phyloP scores from a whole-genome alignment of 352 stramenopile genomes.

The Pythium pyrilobum region DNA sequence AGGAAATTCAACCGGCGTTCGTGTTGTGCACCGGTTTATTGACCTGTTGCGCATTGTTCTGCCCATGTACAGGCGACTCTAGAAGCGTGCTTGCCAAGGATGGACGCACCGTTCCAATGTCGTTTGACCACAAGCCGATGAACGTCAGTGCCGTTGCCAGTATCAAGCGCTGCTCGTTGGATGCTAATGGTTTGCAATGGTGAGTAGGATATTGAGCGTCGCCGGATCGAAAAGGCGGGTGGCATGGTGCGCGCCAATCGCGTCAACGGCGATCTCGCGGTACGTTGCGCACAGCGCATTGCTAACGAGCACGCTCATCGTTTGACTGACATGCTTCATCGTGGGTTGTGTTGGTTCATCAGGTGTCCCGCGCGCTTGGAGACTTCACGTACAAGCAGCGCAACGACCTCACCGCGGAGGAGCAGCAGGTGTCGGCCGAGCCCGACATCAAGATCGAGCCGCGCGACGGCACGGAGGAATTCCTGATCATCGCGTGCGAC shows the following conservation, averaged over 20 bases:
- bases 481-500: conserved; percentile 90
- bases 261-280: conserved; percentile 77
- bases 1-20: not conserved
- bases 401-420: conserved; percentile 38
- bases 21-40: not conserved
- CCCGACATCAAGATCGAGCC: conserved; percentile 83
- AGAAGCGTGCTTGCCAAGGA: conserved; percentile 62
- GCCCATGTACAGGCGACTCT: conserved; percentile 45
- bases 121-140: conserved; percentile 90
- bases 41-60: not conserved
- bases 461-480: conserved; percentile 83
- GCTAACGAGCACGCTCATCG: no score
- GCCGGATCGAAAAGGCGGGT: conserved; percentile 66
- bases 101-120: conserved; percentile 60
- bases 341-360: not conserved
- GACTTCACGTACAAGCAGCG: conserved; percentile 83
- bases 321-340: not conserved
- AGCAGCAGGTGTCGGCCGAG: conserved; percentile 85
- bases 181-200: not conserved
- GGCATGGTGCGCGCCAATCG: conserved; percentile 71
- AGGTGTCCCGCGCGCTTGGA: conserved; percentile 72
- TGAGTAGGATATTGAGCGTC: conserved; percentile 47
- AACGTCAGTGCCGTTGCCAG: conserved; percentile 40
- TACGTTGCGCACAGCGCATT: conserved; percentile 21
- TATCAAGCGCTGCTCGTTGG: not conserved